Evolutionary conservation across 1,284 basidiomycete genomes (phyloP).

Genomic region (Peniophora sp.): DNA sequence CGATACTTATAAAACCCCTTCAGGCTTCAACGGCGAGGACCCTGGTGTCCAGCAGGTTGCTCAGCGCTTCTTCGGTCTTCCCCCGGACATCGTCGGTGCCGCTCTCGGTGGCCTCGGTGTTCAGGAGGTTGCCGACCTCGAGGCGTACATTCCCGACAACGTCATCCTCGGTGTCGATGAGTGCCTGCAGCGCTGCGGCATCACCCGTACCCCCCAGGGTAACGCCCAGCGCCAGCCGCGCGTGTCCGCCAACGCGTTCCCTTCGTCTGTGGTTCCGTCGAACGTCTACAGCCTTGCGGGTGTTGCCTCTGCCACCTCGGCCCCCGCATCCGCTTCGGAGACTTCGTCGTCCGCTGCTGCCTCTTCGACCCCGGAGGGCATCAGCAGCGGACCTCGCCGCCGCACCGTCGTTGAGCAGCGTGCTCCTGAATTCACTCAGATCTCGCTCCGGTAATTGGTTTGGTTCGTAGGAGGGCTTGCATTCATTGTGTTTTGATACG

Average conservation of each 20-base stretch:
- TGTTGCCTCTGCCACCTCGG: background rate
- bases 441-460: too few relatives aligned
- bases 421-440: too few relatives aligned
- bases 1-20: too few relatives aligned
- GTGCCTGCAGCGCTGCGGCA: background rate
- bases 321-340: background rate
- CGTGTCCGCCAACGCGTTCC: background rate
- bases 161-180: background rate
- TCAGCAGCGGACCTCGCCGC: too few relatives aligned
- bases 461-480: too few relatives aligned
- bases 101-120: constrained; percentile 20
- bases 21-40: constrained; percentile 1
- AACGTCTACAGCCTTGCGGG: background rate
- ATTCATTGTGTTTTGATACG: too few relatives aligned
- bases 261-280: background rate
- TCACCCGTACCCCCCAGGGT: background rate
- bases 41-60: constrained; percentile 1
- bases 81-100: constrained; percentile 19
- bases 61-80: constrained; percentile 16
- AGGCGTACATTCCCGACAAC: constrained; percentile 3
- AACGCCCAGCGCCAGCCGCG: constrained; percentile 1
- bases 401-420: too few relatives aligned
- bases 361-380: too few relatives aligned
- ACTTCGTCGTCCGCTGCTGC: background rate
- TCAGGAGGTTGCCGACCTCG: constrained; percentile 17